Base-by-base conservation (phyloP, 176 grass and related monocot genomes). In the Oryza glaberrima region DNA sequence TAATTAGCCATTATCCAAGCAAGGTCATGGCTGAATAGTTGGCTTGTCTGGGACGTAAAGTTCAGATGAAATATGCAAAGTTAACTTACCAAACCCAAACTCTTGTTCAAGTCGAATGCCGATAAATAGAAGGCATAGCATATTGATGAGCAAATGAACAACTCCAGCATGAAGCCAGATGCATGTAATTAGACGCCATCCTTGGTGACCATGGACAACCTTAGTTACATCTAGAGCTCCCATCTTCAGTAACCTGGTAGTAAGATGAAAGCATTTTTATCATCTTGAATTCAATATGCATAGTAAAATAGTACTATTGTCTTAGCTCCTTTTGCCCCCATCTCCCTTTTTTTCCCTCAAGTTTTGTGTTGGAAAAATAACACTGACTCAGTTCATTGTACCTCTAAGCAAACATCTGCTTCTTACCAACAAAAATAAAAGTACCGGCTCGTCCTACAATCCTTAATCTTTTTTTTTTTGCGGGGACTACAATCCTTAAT, bases 111-210 rank as follows among this genome's bases (percentile, higher is more conserved):
- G 95, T 30, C 84, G 86, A 75, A 94, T 88, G 32, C 95, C 92
- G 12, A 97, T 88, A 30, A 94, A 77, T 3, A 93, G 36, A 65
- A 97, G 90, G 81, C 95, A 87, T 14, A 97, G 81, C 88, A 94
- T 89, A 76, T 97, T 97, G 81, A 92, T 90, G 45, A 97, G 84
- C 41, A 97, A 77, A 71, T 94, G 95, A 14, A 97, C 79, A 14
- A 97, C 86, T 35, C 95, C 90, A 16, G 92, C 95, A 75, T 97
- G 92, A 14, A 97, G 88, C 95, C 95, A 94, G 15, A 94, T 88
- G 56, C 92, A 97, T 1, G 90, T 86, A 11, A 97, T 79, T 13
- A 97, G 82, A 5, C 95, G 88, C 95, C 95, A 97, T 48, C 87
- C 93, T 79, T 98, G 91, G 80, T 67, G 26, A 16, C 80, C 87